Conservation (phyloP, 306 rosid species). For the Spatholobus suberectus region DNA sequence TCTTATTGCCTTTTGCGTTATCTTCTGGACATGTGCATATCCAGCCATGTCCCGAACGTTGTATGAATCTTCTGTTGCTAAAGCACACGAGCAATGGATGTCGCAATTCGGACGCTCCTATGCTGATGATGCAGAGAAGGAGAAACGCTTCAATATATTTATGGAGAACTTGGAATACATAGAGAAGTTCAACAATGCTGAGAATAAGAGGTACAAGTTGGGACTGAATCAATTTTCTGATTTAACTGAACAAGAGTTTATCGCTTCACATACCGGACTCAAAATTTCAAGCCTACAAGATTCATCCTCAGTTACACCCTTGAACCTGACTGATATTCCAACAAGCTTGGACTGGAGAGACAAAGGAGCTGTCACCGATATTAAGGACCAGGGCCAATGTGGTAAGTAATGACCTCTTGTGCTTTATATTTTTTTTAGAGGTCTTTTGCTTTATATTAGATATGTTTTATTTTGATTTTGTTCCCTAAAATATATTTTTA, state of each 20-base stretch:
- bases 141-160: constrained; percentile 44
- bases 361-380: constrained; percentile 44
- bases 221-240: constrained; percentile 47
- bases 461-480: no score
- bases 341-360: constrained; percentile 46
- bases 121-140: constrained; percentile 28
- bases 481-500: no score
- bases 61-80: constrained; percentile 33
- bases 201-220: constrained; percentile 45
- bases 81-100: constrained; percentile 48
- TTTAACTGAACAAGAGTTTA: constrained; percentile 52
- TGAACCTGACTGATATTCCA: constrained; percentile 7
- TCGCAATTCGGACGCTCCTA: constrained; percentile 17
- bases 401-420: constrained; percentile 32
- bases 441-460: no score
- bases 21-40: constrained; percentile 31
- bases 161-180: constrained; percentile 39
- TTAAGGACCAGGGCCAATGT: constrained; percentile 46
- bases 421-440: no score
- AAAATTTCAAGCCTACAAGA: not conserved
- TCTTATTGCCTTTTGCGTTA: not conserved
- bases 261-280: constrained; percentile 40
- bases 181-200: constrained; percentile 41
- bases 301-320: not conserved
- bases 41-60: constrained; percentile 38